Evolutionary conservation across 2,329 filamentous ascomycete genomes (phyloP), one percentile per base, ranked within the genome.

Genomic region (Huntiella decipiens): DNA sequence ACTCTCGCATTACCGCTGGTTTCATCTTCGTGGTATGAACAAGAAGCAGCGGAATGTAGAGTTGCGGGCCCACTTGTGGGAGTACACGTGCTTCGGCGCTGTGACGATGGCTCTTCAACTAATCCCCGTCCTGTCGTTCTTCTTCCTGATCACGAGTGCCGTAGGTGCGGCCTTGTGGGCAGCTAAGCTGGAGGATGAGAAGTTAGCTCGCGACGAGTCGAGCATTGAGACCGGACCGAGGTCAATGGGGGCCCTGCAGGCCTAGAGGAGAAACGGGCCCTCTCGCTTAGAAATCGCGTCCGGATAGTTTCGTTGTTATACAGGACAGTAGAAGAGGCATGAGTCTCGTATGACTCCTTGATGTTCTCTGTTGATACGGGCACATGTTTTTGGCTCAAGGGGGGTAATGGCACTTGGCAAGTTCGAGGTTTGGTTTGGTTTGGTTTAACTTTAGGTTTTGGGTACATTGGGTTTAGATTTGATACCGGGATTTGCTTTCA

Each of bases 41-140:
- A 85, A 79, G 59, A 77, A 80, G 54, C 74, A 92, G 57, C 70
- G 76, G 52, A 83, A 83, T 55, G 66, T 65, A 22, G 84, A 82
- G 54, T 73, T 88, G 22, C 70, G 69, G 49, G 66, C 66, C 38
- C 71, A 80, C 45, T 67, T 74, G 51, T 82, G 83, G 73, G 82
- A 91, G 49, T 96, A 95, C 58, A 79, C 85, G 11, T 93, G 84
- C 84, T 95, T 96, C 56, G 91, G 91, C 12, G 84, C 82, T 1
- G 70, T 91, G 3, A 83, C 86, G 43, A 74, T 95, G 64, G 60
- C 85, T 5, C 62, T 96, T 22, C 84, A 95, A 62, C 70, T 96
- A n/a, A 70, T 95, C 6, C 91, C 91, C 1, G 70, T 88, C 10
- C 62, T 95, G 42, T 92, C 82, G n/a, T 92, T 98, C 70, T 77